Percentiles rank a stretch among this genome's conserved stretches.
Conservation (phyloP, 1,284 basidiomycete species). For the Cutaneotrichosporon dermatis region DNA sequence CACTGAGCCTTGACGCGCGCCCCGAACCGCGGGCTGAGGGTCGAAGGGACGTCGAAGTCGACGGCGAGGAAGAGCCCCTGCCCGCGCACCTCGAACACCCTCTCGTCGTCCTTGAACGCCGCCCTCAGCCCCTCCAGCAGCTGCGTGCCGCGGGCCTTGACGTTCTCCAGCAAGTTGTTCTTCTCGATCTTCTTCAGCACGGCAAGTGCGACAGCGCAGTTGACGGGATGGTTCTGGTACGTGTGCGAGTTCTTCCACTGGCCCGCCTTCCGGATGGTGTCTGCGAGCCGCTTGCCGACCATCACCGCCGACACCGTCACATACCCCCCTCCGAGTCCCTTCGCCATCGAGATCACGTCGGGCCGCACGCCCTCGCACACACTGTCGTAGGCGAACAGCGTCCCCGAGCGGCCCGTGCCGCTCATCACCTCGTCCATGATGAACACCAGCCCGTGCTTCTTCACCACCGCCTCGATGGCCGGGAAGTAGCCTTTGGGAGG, state of each 20-base stretch:
- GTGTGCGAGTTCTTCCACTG: conserved; percentile 68
- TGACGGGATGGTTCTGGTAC: conserved; percentile 73
- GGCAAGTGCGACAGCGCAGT: conserved; percentile 71
- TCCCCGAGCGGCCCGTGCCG: conserved; percentile 74
- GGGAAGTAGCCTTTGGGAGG: conserved; percentile 42
- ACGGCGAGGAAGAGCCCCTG: conserved; percentile 55
- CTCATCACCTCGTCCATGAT: conserved; percentile 82
- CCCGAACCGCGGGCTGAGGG: conserved; percentile 25
- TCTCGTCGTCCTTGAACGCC: conserved; percentile 18
- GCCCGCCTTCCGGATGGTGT: conserved; percentile 58
- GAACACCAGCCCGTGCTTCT: conserved; percentile 75
- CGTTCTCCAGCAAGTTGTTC: conserved; percentile 56
- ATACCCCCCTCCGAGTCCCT: conserved; percentile 83
- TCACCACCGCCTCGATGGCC: conserved; percentile 75
- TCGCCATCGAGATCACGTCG: conserved; percentile 77
- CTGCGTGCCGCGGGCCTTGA: conserved; percentile 26
- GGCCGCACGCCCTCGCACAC: conserved; percentile 60
- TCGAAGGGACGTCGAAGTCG: conserved; percentile 26
- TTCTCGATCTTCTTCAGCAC: conserved; percentile 67
- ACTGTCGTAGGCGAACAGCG: conserved; percentile 56
- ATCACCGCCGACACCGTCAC: conserved; percentile 74
- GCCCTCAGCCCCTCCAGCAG: conserved; percentile 19
- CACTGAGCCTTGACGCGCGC: conserved; percentile 25
- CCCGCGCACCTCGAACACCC: conserved; percentile 41
- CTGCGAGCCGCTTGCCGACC: conserved; percentile 62